Evolutionary conservation across 805 yeast species (phyloP).

Genomic region (Candida maesae): DNA sequence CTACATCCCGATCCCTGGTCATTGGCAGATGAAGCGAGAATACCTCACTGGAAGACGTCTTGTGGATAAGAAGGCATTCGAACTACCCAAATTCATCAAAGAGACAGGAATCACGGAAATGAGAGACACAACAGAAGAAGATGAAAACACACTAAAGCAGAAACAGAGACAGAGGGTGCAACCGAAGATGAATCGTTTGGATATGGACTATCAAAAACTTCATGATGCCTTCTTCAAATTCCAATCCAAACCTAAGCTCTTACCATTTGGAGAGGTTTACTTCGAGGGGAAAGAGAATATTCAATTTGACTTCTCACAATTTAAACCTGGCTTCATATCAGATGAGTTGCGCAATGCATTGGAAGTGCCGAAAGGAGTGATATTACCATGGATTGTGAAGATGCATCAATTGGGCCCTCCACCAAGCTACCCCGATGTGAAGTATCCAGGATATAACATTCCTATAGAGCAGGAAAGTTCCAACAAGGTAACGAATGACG

Average conservation of each 20-base stretch:
- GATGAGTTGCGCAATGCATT: conserved; percentile 60
- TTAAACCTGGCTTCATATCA: conserved; percentile 70
- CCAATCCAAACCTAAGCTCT: conserved; percentile 70
- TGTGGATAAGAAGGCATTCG: conserved; percentile 64
- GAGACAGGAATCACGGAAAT: conserved; percentile 86
- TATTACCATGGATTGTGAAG: conserved; percentile 69
- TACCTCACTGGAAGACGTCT: conserved; percentile 66
- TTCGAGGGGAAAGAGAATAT: conserved; percentile 70
- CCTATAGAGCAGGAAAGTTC: conserved; percentile 36
- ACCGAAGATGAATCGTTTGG: conserved; percentile 82
- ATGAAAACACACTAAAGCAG: conserved; percentile 58
- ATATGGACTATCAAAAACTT: conserved; percentile 77
- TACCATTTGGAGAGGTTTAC: conserved; percentile 70
- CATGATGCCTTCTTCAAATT: conserved; percentile 83
- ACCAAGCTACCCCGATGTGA: conserved; percentile 68
- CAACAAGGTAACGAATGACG: conserved; percentile 15
- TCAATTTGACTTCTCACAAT: conserved; percentile 38
- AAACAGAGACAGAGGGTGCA: conserved; percentile 79
- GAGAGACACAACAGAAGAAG: conserved; percentile 59
- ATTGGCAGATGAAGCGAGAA: conserved; percentile 81
- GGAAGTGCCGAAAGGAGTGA: conserved; percentile 51
- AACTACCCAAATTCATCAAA: conserved; percentile 70
- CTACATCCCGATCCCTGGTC: conserved; percentile 71
- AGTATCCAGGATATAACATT: conserved; percentile 51
- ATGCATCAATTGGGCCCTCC: conserved; percentile 78